phyloP scores from a whole-genome alignment of 148 eudicot species.

The Bassia scoparia region DNA sequence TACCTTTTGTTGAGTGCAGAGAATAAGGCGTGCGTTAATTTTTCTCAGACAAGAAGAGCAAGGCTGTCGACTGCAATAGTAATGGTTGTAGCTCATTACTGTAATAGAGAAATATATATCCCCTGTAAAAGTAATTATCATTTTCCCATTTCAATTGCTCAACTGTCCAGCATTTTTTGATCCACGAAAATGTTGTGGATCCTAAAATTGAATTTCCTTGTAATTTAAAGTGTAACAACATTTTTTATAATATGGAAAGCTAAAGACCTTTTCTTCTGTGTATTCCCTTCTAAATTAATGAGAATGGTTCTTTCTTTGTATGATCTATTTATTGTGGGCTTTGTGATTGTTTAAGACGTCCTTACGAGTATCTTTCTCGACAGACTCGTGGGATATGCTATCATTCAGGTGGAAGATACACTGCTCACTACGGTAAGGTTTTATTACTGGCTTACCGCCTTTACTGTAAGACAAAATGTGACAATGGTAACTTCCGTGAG shows the following conservation, averaged over 20 bases:
- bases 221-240: constrained; percentile 5
- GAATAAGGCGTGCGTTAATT: constrained; percentile 49
- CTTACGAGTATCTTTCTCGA: background rate
- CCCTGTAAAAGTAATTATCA: constrained; percentile 4
- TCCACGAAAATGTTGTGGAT: constrained; percentile 27
- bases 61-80: constrained; percentile 50
- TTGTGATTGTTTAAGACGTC: background rate
- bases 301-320: background rate
- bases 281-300: too few species aligned
- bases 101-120: constrained; percentile 23
- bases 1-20: constrained; percentile 33
- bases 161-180: constrained; percentile 31
- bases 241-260: background rate
- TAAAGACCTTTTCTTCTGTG: background rate
- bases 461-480: too few species aligned
- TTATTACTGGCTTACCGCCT: too few species aligned
- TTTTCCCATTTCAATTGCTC: constrained; percentile 16
- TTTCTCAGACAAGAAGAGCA: constrained; percentile 59
- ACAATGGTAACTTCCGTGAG: too few species aligned
- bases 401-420: background rate
- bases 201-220: constrained; percentile 11
- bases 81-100: constrained; percentile 4
- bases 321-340: background rate
- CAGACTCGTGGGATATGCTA: background rate
- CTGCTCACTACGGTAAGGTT: too few species aligned